phyloP scores from a whole-genome alignment of 202 grass and related monocot species.

The Carex sylvatica region DNA sequence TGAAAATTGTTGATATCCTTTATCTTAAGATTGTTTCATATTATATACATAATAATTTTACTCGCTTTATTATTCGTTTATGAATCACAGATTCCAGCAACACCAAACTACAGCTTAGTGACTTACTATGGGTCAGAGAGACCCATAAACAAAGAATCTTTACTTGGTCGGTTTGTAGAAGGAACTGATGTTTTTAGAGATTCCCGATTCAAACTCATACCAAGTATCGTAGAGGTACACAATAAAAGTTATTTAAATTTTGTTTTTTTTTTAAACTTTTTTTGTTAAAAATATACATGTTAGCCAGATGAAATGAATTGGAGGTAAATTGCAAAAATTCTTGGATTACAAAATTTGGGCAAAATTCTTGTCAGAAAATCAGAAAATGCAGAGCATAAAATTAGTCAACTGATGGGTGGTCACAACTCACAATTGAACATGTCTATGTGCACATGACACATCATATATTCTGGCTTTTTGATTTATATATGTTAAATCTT shows the following conservation, averaged over 20 bases:
- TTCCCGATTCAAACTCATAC: slow-evolving; percentile 96
- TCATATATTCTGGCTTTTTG: too few relatives aligned
- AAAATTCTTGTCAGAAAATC: slow-evolving; percentile 1
- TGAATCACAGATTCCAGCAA: slow-evolving; percentile 84
- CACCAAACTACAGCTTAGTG: slow-evolving; percentile 92
- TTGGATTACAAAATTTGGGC: background rate
- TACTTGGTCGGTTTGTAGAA: slow-evolving; percentile 79
- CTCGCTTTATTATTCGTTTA: too few relatives aligned
- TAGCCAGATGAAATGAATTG: background rate
- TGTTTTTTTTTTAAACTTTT: background rate
- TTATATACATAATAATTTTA: slow-evolving; percentile 7
- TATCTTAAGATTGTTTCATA: background rate
- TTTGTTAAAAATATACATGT: background rate
- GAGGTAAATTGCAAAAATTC: background rate
- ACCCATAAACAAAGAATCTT: slow-evolving; percentile 72
- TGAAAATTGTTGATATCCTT: background rate
- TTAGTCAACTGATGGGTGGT: background rate
- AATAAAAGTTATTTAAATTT: background rate
- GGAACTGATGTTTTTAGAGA: slow-evolving; percentile 81
- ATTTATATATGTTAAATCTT: too few relatives aligned
- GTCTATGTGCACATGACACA: background rate
- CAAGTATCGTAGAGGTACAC: slow-evolving; percentile 85
- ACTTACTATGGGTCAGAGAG: slow-evolving; percentile 76
- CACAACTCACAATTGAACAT: background rate
- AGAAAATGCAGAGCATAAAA: background rate